Percentiles rank a stretch among this genome's conserved stretches.
Conservation (phyloP, 768 basidiomycete species). For the Gymnopilus junonius region DNA sequence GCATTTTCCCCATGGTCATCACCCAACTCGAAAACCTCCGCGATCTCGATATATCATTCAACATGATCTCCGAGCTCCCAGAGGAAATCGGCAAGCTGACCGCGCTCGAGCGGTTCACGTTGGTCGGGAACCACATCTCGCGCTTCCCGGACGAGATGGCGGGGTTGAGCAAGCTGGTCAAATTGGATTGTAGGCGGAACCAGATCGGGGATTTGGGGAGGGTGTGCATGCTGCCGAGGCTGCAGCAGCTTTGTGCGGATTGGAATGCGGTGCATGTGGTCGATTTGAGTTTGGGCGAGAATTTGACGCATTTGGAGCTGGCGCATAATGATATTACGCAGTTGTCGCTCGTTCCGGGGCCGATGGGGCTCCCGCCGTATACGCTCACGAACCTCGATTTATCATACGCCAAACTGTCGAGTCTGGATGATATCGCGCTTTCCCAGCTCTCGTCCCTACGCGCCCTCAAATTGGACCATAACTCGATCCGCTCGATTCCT, state of each 20-base stretch:
- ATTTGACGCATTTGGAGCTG: slow-evolving; percentile 68
- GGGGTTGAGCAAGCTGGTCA: slow-evolving; percentile 60
- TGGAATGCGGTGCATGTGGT: slow-evolving; percentile 84
- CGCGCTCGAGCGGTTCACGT: slow-evolving; percentile 70
- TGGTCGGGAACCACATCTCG: slow-evolving; percentile 86
- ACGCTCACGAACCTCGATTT: slow-evolving; percentile 77
- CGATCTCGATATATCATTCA: slow-evolving; percentile 95
- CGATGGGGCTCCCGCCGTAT: slow-evolving; percentile 28
- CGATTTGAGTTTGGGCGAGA: slow-evolving; percentile 75
- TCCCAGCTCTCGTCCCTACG: slow-evolving; percentile 74
- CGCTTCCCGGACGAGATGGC: slow-evolving; percentile 70
- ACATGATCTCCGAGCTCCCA: slow-evolving; percentile 82
- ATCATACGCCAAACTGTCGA: slow-evolving; percentile 86
- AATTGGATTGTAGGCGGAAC: slow-evolving; percentile 89
- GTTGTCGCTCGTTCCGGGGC: slow-evolving; percentile 61
- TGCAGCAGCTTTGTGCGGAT: slow-evolving; percentile 75
- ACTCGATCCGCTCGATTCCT: slow-evolving; percentile 83
- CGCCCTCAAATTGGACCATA: slow-evolving; percentile 80
- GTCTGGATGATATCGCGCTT: slow-evolving; percentile 75
- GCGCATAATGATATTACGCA: slow-evolving; percentile 91
- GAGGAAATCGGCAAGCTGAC: slow-evolving; percentile 74
- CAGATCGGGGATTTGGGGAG: slow-evolving; percentile 74
- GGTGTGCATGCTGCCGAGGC: slow-evolving; percentile 68
- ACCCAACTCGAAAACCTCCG: slow-evolving; percentile 72
- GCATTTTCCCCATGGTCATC: slow-evolving; percentile 72